Conservation (phyloP, 257 asterid genomes). For the Fraxinus anomala region DNA sequence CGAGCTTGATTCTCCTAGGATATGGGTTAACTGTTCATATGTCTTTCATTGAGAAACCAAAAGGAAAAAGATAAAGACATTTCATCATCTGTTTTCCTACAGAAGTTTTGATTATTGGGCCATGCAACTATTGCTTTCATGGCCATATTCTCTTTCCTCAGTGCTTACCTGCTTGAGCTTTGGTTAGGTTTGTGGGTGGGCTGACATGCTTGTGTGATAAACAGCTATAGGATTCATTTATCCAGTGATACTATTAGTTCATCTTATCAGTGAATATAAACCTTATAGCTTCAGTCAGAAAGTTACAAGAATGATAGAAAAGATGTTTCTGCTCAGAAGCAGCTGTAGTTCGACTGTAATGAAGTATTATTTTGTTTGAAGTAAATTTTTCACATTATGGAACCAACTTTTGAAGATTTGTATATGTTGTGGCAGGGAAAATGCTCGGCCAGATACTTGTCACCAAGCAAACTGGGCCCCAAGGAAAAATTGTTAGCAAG, state of each 20-base stretch:
- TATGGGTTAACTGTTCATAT: slow-evolving; percentile 9
- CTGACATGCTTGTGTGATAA: slow-evolving; percentile 3
- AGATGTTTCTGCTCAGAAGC: slow-evolving; percentile 8
- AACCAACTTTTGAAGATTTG: slow-evolving; percentile 15
- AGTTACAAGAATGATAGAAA: background rate
- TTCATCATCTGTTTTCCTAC: background rate
- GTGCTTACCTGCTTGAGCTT: slow-evolving; percentile 2
- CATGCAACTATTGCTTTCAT: slow-evolving; percentile 6
- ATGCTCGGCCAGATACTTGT: slow-evolving; percentile 97
- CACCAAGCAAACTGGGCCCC: slow-evolving; percentile 93
- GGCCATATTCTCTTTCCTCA: slow-evolving; percentile 11
- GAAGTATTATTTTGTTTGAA: slow-evolving; percentile 1
- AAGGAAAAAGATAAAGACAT: background rate
- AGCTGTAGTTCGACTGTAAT: background rate
- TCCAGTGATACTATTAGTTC: slow-evolving; percentile 4
- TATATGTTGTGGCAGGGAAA: slow-evolving; percentile 58
- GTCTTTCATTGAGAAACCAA: slow-evolving; percentile 4
- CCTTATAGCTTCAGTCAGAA: slow-evolving; percentile 1
- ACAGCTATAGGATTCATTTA: slow-evolving; percentile 9
- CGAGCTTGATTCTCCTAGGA: background rate
- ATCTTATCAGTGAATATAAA: slow-evolving; percentile 4
- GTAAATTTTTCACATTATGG: background rate
- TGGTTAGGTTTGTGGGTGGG: background rate
- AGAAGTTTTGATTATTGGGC: slow-evolving; percentile 17
- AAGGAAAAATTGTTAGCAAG: slow-evolving; percentile 99